Evolutionary conservation across 352 stramenopile species (phyloP).

Genomic region (Detonula confervacea): DNA sequence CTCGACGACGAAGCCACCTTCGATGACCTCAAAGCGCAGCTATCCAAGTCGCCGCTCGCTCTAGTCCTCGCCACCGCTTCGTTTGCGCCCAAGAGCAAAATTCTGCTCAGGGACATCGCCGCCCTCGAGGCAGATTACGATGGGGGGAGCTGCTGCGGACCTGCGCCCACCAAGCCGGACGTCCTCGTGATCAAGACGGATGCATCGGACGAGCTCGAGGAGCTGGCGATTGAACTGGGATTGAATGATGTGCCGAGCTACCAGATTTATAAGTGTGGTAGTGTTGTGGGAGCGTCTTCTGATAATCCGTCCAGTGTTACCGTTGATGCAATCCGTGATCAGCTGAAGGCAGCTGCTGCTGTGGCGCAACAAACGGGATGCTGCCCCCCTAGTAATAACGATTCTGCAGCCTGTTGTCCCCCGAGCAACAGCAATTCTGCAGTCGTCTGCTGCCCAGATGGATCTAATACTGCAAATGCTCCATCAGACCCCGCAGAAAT

Average conservation of each 20-base stretch:
- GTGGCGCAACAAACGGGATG: too few species aligned
- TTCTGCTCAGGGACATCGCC: slow-evolving; percentile 18
- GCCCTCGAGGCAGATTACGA: slow-evolving; percentile 24
- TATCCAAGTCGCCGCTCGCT: slow-evolving; percentile 19
- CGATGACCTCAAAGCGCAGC: slow-evolving; percentile 1
- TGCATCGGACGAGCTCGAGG: slow-evolving; percentile 47
- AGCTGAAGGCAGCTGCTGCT: slow-evolving; percentile 13
- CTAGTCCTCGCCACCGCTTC: slow-evolving; percentile 38
- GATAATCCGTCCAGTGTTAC: background rate
- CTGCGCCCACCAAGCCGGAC: slow-evolving; percentile 6
- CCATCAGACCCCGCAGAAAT: slow-evolving; percentile 44
- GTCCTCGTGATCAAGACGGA: slow-evolving; percentile 42
- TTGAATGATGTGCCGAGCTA: slow-evolving; percentile 42
- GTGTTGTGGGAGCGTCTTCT: slow-evolving; percentile 6
- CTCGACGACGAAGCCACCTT: slow-evolving; percentile 8
- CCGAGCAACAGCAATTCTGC: background rate
- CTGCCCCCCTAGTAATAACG: too few species aligned
- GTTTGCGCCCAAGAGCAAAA: slow-evolving; percentile 19
- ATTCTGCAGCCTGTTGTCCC: slow-evolving; percentile 12
- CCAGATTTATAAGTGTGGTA: slow-evolving; percentile 40
- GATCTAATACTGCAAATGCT: slow-evolving; percentile 8
- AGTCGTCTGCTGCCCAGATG: slow-evolving; percentile 31
- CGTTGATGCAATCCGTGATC: slow-evolving; percentile 21
- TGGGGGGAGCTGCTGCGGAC: slow-evolving; percentile 1
- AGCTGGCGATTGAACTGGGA: slow-evolving; percentile 53